Conservation (phyloP, 2,329 filamentous ascomycete genomes). For the Cercospora zeina region DNA sequence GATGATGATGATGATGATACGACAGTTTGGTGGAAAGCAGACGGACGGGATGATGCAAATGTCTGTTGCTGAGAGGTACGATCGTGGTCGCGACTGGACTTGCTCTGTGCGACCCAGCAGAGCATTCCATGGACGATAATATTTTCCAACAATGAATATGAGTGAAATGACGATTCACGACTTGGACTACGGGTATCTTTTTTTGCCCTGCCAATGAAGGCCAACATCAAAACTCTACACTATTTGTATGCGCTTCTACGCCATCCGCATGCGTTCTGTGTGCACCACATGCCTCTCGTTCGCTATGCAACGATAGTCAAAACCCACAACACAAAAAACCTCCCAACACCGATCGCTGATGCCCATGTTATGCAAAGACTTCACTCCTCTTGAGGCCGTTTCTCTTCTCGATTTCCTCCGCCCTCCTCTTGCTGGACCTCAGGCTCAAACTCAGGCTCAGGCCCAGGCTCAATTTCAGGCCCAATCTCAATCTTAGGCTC, state of each 20-base stretch:
- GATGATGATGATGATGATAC: background rate
- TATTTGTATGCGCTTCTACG: conserved; percentile 1
- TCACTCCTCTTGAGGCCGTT: background rate
- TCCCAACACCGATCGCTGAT: conserved; percentile 1
- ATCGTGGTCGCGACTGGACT: too few species aligned
- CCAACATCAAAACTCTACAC: conserved; percentile 3
- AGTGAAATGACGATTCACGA: background rate
- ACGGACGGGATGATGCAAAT: background rate
- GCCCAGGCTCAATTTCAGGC: too few species aligned
- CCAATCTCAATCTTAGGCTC: too few species aligned
- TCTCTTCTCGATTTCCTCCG: background rate
- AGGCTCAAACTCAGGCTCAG: too few species aligned
- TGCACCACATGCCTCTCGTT: background rate
- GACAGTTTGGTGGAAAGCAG: background rate
- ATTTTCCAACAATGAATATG: too few species aligned
- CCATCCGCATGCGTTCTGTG: conserved; percentile 6
- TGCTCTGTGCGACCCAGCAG: background rate
- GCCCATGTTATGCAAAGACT: background rate
- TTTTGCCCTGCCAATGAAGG: background rate
- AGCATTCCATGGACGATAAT: background rate
- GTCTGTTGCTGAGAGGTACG: too few species aligned
- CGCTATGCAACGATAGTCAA: conserved; percentile 17
- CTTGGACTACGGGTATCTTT: conserved; percentile 4
- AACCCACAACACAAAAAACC: too few species aligned
- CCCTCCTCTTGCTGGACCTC: background rate